Conservation (phyloP, 176 grass and related monocot species). For the Poa annua region DNA sequence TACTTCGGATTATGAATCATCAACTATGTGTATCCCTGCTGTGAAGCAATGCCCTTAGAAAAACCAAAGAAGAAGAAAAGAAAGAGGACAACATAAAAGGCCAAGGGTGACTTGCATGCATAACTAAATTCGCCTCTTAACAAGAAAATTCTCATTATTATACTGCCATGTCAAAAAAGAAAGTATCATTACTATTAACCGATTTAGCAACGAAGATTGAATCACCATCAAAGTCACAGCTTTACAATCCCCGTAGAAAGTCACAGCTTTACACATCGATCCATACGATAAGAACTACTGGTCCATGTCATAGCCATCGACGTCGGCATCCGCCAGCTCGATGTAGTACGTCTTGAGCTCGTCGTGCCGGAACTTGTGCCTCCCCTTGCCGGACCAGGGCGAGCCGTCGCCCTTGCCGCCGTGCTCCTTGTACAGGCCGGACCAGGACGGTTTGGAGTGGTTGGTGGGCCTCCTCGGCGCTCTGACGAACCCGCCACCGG, state of each 20-base stretch:
- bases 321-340: not conserved
- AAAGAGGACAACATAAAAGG: not conserved
- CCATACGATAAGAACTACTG: too few species aligned
- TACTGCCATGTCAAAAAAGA: not conserved
- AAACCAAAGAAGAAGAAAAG: not conserved
- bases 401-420: not conserved
- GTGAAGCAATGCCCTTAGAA: not conserved
- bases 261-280: not conserved
- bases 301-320: not conserved
- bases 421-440: not conserved
- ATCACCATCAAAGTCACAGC: too few species aligned
- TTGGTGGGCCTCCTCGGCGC: conserved; percentile 48
- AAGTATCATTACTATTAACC: not conserved
- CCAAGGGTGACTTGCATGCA: not conserved
- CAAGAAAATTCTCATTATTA: not conserved
- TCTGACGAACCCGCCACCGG: conserved; percentile 40
- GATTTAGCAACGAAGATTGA: not conserved
- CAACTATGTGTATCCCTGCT: not conserved
- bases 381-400: not conserved
- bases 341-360: conserved; percentile 37
- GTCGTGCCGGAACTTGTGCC: conserved; percentile 21
- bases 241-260: not conserved
- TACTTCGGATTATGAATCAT: not conserved
- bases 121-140: not conserved
- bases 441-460: conserved; percentile 42